These are phyloP conservation scores for Chlorociboria aeruginascens DNA, from an alignment of 495 filamentous ascomycete species.

Conservation along the genomic window DNA sequence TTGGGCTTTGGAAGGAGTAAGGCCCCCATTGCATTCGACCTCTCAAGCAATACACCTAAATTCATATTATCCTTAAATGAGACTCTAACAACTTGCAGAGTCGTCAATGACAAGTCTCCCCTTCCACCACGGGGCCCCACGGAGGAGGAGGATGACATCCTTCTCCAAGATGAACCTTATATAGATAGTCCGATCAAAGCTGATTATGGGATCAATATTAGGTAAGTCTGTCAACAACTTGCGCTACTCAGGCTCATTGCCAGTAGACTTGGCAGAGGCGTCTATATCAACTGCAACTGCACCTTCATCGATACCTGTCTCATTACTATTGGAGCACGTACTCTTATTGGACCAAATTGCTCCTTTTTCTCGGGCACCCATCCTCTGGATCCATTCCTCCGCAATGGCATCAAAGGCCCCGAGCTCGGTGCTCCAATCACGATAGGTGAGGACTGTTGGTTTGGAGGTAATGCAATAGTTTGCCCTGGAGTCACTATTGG, in stretches of 20 bases:
- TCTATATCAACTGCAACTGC: slow-evolving; percentile 69
- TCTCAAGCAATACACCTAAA: background rate
- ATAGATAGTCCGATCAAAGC: slow-evolving; percentile 55
- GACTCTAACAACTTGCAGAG: slow-evolving; percentile 26
- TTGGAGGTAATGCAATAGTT: slow-evolving; percentile 68
- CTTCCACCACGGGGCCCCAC: slow-evolving; percentile 42
- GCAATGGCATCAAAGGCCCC: slow-evolving; percentile 64
- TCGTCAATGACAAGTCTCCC: slow-evolving; percentile 46
- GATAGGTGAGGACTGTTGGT: slow-evolving; percentile 83
- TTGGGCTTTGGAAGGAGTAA: slow-evolving; percentile 65
- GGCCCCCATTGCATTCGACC: slow-evolving; percentile 9
- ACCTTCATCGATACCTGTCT: slow-evolving; percentile 67
- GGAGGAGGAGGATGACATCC: slow-evolving; percentile 44
- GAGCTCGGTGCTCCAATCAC: slow-evolving; percentile 64
- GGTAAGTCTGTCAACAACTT: slow-evolving; percentile 13
- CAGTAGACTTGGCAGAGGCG: slow-evolving; percentile 43
- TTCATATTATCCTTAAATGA: background rate
- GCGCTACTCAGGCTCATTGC: background rate
- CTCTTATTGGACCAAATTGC: slow-evolving; percentile 69
- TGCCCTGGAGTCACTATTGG: slow-evolving; percentile 74
- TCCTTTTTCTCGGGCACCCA: slow-evolving; percentile 63
- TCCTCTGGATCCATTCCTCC: slow-evolving; percentile 58
- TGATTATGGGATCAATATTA: slow-evolving; percentile 69
- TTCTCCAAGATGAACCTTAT: slow-evolving; percentile 50
- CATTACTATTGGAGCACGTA: slow-evolving; percentile 68